These are phyloP conservation scores for Entomortierella lignicola DNA, from an alignment of 192 early-diverging fungal species.

Conservation along the genomic window DNA sequence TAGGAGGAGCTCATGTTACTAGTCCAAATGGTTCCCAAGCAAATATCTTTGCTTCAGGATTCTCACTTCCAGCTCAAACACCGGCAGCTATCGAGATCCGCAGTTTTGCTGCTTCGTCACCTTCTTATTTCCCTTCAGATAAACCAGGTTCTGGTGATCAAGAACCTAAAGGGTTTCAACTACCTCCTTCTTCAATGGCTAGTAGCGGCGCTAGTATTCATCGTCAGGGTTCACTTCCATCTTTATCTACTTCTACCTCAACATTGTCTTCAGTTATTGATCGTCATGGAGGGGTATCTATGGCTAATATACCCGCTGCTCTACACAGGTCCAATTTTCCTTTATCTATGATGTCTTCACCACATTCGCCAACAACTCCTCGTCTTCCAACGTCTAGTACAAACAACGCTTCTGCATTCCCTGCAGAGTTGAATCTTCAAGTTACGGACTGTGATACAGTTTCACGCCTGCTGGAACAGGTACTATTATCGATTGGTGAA, in stretches of 20 bases:
- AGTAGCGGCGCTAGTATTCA: no score
- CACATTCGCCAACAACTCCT: no score
- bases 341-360: constrained; percentile 41
- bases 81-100: constrained; percentile 44
- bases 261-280: neutral
- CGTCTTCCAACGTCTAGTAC: no score
- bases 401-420: no score
- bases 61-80: constrained; percentile 34
- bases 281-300: constrained; percentile 26
- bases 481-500: constrained; percentile 7
- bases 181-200: constrained; percentile 28
- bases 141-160: constrained; percentile 6
- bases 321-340: constrained; percentile 29
- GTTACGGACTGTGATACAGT: constrained; percentile 13
- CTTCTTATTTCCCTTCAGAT: constrained; percentile 44
- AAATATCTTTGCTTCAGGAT: constrained; percentile 5
- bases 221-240: neutral
- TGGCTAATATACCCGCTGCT: constrained; percentile 29
- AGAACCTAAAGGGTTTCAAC: constrained; percentile 18
- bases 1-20: constrained; percentile 2
- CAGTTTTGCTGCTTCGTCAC: constrained; percentile 42
- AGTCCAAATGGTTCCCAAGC: constrained; percentile 8
- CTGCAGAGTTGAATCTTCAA: constrained; percentile 31
- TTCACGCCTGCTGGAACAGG: constrained; percentile 24
- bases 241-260: neutral